phyloP scores from a whole-genome alignment of 495 filamentous ascomycete genomes.

The Aspergillus asperescens region DNA sequence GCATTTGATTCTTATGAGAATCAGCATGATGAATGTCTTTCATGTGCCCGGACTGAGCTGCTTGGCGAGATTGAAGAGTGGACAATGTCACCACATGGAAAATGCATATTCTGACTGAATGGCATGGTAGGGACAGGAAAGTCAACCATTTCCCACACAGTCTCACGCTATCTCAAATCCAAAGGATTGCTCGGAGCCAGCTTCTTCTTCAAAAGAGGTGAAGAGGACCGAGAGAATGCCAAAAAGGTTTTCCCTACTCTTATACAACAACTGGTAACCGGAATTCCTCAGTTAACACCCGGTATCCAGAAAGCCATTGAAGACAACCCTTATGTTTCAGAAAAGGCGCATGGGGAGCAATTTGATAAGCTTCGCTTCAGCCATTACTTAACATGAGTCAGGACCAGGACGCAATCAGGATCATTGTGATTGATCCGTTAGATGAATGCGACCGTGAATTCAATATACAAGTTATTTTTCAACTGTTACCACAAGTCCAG shows the following conservation, averaged over 20 bases:
- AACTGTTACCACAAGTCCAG: too few relatives aligned
- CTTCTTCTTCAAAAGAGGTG: not conserved
- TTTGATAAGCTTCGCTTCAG: not conserved
- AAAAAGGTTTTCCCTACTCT: not conserved
- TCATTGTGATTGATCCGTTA: not conserved
- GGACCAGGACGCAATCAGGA: too few relatives aligned
- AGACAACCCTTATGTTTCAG: not conserved
- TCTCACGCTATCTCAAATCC: not conserved
- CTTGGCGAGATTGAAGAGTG: not conserved
- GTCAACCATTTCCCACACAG: not conserved
- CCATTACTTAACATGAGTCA: too few relatives aligned
- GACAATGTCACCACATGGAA: not conserved
- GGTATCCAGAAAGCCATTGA: not conserved
- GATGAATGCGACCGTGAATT: slow-evolving; percentile 1
- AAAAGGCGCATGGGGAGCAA: not conserved
- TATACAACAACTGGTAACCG: not conserved
- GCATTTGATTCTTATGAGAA: not conserved
- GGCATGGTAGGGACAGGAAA: not conserved
- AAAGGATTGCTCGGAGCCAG: not conserved
- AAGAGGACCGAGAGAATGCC: not conserved
- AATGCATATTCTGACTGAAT: not conserved
- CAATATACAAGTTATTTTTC: too few relatives aligned
- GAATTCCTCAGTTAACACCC: not conserved
- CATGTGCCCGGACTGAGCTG: not conserved
- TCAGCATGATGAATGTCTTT: not conserved